These are phyloP conservation scores for Neopestalotiopsis clavispora DNA, from an alignment of 2,329 filamentous ascomycete genomes.

Conservation along the genomic window DNA sequence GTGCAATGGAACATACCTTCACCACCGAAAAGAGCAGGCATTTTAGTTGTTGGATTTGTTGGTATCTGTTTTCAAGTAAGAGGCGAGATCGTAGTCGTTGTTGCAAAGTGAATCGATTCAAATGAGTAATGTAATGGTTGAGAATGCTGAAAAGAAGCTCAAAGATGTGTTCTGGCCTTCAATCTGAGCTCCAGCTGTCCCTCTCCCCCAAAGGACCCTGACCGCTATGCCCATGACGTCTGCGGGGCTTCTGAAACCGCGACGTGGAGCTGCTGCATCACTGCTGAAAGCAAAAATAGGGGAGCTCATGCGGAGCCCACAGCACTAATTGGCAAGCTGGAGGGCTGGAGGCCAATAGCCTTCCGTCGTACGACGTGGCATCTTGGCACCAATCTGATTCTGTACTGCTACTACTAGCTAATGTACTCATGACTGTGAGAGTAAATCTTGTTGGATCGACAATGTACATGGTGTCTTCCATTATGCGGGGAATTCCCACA, in stretches of 20 bases:
- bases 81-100: not conserved
- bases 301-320: not conserved
- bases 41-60: not conserved
- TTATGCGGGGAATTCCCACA: no score
- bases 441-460: no score
- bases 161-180: not conserved
- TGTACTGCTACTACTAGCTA: no score
- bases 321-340: not conserved
- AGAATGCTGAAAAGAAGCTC: not conserved
- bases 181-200: not conserved
- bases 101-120: not conserved
- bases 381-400: not conserved
- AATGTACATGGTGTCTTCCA: no score
- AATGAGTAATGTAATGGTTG: not conserved
- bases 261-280: not conserved
- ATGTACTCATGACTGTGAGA: no score
- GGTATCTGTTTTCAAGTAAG: not conserved
- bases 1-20: conserved; percentile 5
- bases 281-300: not conserved
- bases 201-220: conserved; percentile 5
- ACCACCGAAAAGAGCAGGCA: conserved; percentile 3
- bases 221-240: conserved; percentile 9
- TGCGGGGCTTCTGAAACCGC: conserved; percentile 17
- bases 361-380: not conserved
- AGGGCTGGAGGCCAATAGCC: not conserved